These are phyloP conservation scores for Ascosphaera aggregata DNA, from an alignment of 2,329 filamentous ascomycete genomes.

Conservation along the genomic window DNA sequence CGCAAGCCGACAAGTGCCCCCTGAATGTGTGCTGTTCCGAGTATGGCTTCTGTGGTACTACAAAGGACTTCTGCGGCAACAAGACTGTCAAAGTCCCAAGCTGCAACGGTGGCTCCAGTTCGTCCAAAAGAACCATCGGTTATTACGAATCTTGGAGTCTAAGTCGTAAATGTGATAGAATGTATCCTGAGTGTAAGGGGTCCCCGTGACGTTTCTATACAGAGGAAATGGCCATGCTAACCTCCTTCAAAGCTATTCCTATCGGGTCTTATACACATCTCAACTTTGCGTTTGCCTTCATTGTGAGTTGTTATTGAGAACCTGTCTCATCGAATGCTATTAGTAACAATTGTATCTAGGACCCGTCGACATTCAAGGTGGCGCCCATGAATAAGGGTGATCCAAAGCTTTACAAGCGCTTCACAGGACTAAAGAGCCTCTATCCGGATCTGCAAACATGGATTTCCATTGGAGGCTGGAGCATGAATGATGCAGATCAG, in stretches of 20 bases:
- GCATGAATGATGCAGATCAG: slow-evolving; percentile 12
- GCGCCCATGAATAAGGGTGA: slow-evolving; percentile 9
- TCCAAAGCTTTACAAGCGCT: slow-evolving; percentile 6
- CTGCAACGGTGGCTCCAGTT: slow-evolving; percentile 1
- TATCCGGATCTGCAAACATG: slow-evolving; percentile 11
- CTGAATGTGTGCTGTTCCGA: slow-evolving; percentile 17
- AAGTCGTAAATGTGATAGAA: slow-evolving; percentile 8
- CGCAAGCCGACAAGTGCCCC: slow-evolving; percentile 10
- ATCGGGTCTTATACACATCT: slow-evolving; percentile 8
- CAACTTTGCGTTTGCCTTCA: slow-evolving; percentile 19
- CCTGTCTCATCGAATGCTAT: too few species aligned
- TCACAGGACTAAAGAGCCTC: slow-evolving; percentile 13
- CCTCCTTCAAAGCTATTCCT: too few species aligned
- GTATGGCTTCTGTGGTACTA: slow-evolving; percentile 13
- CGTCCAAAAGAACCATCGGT: slow-evolving; percentile 9
- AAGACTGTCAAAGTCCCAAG: slow-evolving; percentile 2
- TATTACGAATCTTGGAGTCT: slow-evolving; percentile 16
- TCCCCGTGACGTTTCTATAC: neutral
- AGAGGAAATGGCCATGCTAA: neutral
- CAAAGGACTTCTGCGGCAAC: slow-evolving; percentile 10
- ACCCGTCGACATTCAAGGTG: slow-evolving; percentile 12
- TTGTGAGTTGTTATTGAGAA: too few species aligned
- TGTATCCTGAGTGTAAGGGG: slow-evolving; percentile 5
- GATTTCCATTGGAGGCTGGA: slow-evolving; percentile 21
- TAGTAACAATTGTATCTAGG: too few species aligned